Evolutionary conservation across 495 filamentous ascomycete species (phyloP).

Genomic region (Tetracladium setigerum): DNA sequence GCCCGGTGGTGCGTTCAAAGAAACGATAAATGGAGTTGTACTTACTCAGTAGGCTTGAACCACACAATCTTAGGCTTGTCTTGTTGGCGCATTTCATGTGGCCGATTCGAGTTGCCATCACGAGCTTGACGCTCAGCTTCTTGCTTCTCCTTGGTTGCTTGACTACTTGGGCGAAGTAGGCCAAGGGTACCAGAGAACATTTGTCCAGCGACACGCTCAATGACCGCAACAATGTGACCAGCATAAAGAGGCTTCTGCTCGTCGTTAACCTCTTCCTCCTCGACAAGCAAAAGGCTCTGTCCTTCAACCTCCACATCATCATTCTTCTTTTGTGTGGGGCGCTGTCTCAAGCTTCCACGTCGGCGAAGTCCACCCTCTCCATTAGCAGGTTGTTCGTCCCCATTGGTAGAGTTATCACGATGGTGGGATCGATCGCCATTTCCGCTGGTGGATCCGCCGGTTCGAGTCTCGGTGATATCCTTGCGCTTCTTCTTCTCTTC

Average conservation of each 20-base stretch:
- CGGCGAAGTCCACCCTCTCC: slow-evolving; percentile 75
- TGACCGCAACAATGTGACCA: slow-evolving; percentile 92
- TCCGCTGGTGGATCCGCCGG: slow-evolving; percentile 59
- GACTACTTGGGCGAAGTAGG: slow-evolving; percentile 89
- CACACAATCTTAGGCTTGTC: slow-evolving; percentile 99
- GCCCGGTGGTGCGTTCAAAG: not conserved
- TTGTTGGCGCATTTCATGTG: slow-evolving; percentile 69
- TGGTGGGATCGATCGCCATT: slow-evolving; percentile 51
- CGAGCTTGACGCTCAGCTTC: slow-evolving; percentile 91
- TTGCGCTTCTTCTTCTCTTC: slow-evolving; percentile 99
- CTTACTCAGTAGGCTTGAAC: slow-evolving; percentile 91
- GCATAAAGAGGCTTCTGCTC: slow-evolving; percentile 97
- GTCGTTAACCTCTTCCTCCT: slow-evolving; percentile 98
- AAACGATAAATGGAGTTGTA: not conserved
- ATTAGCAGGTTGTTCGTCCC: slow-evolving; percentile 55
- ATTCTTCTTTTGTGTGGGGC: slow-evolving; percentile 99
- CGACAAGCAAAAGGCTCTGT: slow-evolving; percentile 90
- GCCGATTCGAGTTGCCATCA: slow-evolving; percentile 70
- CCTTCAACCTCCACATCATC: slow-evolving; percentile 99
- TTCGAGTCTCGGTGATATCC: slow-evolving; percentile 88
- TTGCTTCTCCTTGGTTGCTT: slow-evolving; percentile 99
- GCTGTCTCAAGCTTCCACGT: slow-evolving; percentile 88
- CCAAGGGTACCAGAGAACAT: slow-evolving; percentile 99
- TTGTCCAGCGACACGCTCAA: slow-evolving; percentile 92
- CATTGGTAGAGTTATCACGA: slow-evolving; percentile 42